Evolutionary conservation across 305 asterid genomes (phyloP).

Genomic region (Fraxinus velutina): DNA sequence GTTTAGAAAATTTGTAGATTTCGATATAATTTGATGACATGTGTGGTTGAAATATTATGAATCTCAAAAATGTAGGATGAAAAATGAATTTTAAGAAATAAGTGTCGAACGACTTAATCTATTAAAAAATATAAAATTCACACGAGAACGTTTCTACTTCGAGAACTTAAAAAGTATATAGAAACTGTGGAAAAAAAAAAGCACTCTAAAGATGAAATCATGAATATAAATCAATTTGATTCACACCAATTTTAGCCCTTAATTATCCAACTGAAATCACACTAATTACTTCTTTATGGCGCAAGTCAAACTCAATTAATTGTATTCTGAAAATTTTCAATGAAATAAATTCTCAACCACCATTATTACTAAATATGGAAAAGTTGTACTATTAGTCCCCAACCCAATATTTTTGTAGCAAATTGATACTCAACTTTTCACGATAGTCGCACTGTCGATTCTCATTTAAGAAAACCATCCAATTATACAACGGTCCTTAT

Average conservation of each 20-base stretch:
- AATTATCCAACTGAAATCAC: background rate
- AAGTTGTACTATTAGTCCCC: background rate
- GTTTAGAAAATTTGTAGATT: background rate
- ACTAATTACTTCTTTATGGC: background rate
- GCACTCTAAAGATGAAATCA: background rate
- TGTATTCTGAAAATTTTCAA: background rate
- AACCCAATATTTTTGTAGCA: background rate
- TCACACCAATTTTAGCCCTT: background rate
- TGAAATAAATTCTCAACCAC: background rate
- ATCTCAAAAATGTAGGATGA: background rate
- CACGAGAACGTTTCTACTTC: background rate
- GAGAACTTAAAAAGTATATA: background rate
- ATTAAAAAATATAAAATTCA: background rate
- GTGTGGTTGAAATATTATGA: background rate
- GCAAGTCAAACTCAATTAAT: background rate
- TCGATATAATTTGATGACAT: background rate
- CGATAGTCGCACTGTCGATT: background rate
- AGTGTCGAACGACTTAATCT: background rate
- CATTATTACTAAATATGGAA: background rate
- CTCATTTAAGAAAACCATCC: background rate
- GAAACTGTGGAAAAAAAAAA: background rate
- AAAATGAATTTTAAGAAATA: background rate
- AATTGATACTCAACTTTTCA: background rate
- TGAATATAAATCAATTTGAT: background rate
- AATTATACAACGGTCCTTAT: background rate